Evolutionary conservation across 1,139 yeast species (phyloP).

Genomic region (Kodamaea sp.): DNA sequence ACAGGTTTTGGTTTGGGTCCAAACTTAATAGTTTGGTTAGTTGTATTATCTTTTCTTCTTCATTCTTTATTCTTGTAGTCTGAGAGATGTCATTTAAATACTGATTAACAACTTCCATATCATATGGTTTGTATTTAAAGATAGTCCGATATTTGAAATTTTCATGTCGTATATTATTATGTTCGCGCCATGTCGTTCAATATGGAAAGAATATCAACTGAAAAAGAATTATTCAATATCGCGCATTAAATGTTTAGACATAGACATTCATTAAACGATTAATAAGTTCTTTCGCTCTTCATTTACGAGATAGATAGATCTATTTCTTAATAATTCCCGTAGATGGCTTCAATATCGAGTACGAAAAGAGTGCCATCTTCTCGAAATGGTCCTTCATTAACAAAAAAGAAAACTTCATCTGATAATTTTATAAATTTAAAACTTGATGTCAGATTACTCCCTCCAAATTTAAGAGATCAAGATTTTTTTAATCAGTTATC

Average conservation of each 20-base stretch:
- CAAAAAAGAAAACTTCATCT: neutral
- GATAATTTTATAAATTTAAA: constrained; percentile 12
- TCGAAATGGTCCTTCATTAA: neutral
- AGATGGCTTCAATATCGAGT: constrained; percentile 3
- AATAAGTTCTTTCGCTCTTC: neutral
- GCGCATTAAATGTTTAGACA: neutral
- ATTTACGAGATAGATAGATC: neutral
- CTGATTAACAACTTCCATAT: constrained; percentile 11
- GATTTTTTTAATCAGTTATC: constrained; percentile 22
- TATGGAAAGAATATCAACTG: too few species aligned
- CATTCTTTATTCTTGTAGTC: constrained; percentile 8
- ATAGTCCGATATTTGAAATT: neutral
- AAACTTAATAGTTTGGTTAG: constrained; percentile 10
- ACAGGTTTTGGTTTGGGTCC: constrained; percentile 12
- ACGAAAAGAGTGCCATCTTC: constrained; percentile 2
- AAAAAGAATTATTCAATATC: too few species aligned
- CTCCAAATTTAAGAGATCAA: constrained; percentile 27
- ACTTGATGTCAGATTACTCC: constrained; percentile 30
- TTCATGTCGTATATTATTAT: neutral
- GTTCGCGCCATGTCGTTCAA: too few species aligned
- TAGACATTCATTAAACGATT: neutral
- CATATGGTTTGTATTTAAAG: neutral
- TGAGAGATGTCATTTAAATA: constrained; percentile 10
- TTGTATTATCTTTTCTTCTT: constrained; percentile 9
- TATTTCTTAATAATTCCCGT: too few species aligned